Percentiles rank a stretch among this genome's conserved stretches.
Conservation (phyloP, 1,139 yeast genomes). For the Scheffersomyces segobiensis region DNA sequence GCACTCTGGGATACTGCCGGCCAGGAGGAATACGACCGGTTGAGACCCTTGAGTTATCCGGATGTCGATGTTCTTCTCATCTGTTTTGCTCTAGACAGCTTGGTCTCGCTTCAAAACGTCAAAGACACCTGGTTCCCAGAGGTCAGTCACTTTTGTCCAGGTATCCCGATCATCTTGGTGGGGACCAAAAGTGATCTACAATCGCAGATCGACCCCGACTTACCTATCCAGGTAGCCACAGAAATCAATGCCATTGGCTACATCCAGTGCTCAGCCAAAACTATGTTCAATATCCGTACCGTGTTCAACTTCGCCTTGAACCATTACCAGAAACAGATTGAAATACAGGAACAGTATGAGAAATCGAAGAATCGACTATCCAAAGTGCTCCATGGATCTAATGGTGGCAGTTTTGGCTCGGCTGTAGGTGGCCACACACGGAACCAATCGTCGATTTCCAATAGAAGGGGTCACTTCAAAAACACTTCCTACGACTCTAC, state of each 20-base stretch:
- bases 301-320: conserved; percentile 61
- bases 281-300: conserved; percentile 62
- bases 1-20: conserved; percentile 96
- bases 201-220: conserved; percentile 43
- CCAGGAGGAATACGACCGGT: conserved; percentile 85
- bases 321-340: conserved; percentile 36
- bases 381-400: conserved; percentile 21
- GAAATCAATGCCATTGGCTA: conserved; percentile 76
- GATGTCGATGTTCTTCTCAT: conserved; percentile 74
- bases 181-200: conserved; percentile 77
- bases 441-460: conserved; percentile 11
- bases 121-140: conserved; percentile 88
- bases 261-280: conserved; percentile 76
- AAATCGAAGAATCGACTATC: conserved; percentile 37
- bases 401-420: conserved; percentile 7
- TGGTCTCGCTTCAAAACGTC: conserved; percentile 68
- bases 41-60: conserved; percentile 81
- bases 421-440: conserved; percentile 12
- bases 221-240: conserved; percentile 58
- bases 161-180: conserved; percentile 70
- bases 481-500: conserved; percentile 39
- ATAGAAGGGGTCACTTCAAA: conserved; percentile 29
- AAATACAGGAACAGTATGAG: conserved; percentile 40
- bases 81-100: conserved; percentile 72
- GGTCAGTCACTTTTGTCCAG: conserved; percentile 79